phyloP scores from a whole-genome alignment of 495 filamentous ascomycete species.

The Neurospora intermedia region DNA sequence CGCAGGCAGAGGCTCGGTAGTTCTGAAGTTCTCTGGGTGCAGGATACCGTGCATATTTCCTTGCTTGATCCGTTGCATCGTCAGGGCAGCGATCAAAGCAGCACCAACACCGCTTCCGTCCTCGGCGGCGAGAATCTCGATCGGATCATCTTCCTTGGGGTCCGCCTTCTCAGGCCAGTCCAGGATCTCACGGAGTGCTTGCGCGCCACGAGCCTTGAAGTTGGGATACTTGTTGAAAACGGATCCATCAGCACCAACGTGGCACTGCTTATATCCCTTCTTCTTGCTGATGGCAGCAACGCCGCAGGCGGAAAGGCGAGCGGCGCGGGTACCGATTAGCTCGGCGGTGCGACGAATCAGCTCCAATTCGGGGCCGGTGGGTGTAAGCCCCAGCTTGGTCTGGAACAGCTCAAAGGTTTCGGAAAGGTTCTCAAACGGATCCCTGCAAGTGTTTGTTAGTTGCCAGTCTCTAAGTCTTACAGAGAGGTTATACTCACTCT shows the following conservation, averaged over 20 bases:
- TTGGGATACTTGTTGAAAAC: conserved; percentile 99
- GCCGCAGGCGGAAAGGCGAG: conserved; percentile 85
- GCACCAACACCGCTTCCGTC: conserved; percentile 96
- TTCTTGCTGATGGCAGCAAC: conserved; percentile 93
- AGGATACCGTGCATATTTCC: conserved; percentile 72
- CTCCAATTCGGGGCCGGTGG: conserved; percentile 67
- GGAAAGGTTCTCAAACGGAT: conserved; percentile 86
- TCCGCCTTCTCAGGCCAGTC: conserved; percentile 66
- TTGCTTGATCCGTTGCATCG: conserved; percentile 69
- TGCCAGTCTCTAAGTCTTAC: background rate
- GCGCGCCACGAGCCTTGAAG: conserved; percentile 84
- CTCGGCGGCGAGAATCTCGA: conserved; percentile 78
- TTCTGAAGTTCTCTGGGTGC: conserved; percentile 51
- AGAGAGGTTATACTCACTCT: conserved; percentile 39
- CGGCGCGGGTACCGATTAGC: conserved; percentile 87
- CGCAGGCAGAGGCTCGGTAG: background rate
- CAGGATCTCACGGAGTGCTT: conserved; percentile 84
- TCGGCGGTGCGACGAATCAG: conserved; percentile 80
- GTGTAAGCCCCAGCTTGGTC: conserved; percentile 54
- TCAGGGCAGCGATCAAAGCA: conserved; percentile 87
- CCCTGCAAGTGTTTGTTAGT: conserved; percentile 34
- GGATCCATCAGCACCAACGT: conserved; percentile 90
- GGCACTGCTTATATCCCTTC: conserved; percentile 78
- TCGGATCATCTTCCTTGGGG: conserved; percentile 61
- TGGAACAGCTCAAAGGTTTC: conserved; percentile 77